A percentile compares a stretch with the other conserved stretches of the same genome.
These are phyloP conservation scores for Populus tremula DNA, from an alignment of 345 rosid species.

Conservation along the genomic window DNA sequence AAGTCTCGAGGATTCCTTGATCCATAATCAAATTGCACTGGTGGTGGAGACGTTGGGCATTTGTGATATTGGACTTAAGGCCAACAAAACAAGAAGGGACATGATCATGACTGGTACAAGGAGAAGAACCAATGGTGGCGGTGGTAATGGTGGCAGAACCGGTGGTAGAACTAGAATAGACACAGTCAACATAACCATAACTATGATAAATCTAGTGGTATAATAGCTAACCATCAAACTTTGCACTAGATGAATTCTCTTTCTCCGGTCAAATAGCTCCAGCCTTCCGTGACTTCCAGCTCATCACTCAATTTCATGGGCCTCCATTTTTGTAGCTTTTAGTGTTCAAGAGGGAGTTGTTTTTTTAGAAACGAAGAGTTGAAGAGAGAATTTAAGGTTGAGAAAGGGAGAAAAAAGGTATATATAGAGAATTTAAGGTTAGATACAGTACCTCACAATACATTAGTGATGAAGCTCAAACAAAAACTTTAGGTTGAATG, in stretches of 20 bases:
- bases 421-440: too few relatives aligned
- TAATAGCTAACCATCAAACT: not conserved
- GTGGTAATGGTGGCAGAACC: constrained; percentile 10
- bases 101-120: constrained; percentile 5
- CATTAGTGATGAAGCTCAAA: too few relatives aligned
- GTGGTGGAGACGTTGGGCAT: not conserved
- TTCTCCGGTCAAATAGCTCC: not conserved
- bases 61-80: not conserved
- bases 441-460: too few relatives aligned
- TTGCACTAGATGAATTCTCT: not conserved
- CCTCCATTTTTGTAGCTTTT: not conserved
- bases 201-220: not conserved
- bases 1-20: not conserved
- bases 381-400: not conserved
- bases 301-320: not conserved
- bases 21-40: not conserved
- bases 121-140: constrained; percentile 5
- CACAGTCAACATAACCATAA: constrained; percentile 6
- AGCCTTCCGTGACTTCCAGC: not conserved
- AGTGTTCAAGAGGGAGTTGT: not conserved
- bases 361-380: not conserved
- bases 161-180: constrained; percentile 1
- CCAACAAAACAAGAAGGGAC: constrained; percentile 4
- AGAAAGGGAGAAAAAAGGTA: not conserved
- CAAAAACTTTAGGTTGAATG: too few relatives aligned